Evolutionary conservation across 176 grass and related monocot genomes (phyloP).

Genomic region (Triticum monococcum): DNA sequence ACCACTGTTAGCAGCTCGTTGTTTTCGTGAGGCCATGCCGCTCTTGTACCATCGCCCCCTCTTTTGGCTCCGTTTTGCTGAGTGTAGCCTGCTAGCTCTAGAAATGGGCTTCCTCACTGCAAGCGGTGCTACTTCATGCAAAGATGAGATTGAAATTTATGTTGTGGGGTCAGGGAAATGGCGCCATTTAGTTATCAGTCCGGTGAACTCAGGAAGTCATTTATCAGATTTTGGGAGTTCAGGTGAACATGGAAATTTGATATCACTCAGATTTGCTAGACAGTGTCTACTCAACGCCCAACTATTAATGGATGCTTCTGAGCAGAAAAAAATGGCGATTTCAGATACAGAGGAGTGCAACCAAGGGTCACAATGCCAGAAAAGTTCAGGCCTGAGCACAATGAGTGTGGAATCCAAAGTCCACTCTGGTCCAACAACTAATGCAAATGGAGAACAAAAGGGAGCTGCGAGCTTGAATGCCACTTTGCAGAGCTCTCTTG

Average conservation of each 20-base stretch:
- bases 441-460: slow-evolving; percentile 62
- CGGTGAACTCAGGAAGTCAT: slow-evolving; percentile 27
- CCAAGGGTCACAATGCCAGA: slow-evolving; percentile 37
- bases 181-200: slow-evolving; percentile 57
- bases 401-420: slow-evolving; percentile 48
- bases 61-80: slow-evolving; percentile 91
- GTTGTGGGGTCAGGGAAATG: slow-evolving; percentile 78
- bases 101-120: slow-evolving; percentile 62
- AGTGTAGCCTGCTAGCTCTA: slow-evolving; percentile 75
- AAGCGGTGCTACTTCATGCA: slow-evolving; percentile 36
- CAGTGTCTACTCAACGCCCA: slow-evolving; percentile 74
- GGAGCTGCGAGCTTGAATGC: slow-evolving; percentile 43
- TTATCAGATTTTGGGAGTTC: slow-evolving; percentile 40
- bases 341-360: slow-evolving; percentile 38
- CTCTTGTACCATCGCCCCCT: slow-evolving; percentile 63
- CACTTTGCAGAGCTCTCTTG: slow-evolving; percentile 63
- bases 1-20: slow-evolving; percentile 68
- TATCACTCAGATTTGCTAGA: slow-evolving; percentile 69
- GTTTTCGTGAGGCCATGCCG: slow-evolving; percentile 66
- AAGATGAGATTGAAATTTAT: slow-evolving; percentile 64
- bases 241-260: slow-evolving; percentile 36
- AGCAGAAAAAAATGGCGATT: slow-evolving; percentile 21
- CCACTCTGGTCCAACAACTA: slow-evolving; percentile 33
- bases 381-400: slow-evolving; percentile 40
- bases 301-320: slow-evolving; percentile 51